Evolutionary conservation across 306 rosid genomes (phyloP), one percentile per base, ranked within the genome.

Genomic region (Dryas alaskensis): DNA sequence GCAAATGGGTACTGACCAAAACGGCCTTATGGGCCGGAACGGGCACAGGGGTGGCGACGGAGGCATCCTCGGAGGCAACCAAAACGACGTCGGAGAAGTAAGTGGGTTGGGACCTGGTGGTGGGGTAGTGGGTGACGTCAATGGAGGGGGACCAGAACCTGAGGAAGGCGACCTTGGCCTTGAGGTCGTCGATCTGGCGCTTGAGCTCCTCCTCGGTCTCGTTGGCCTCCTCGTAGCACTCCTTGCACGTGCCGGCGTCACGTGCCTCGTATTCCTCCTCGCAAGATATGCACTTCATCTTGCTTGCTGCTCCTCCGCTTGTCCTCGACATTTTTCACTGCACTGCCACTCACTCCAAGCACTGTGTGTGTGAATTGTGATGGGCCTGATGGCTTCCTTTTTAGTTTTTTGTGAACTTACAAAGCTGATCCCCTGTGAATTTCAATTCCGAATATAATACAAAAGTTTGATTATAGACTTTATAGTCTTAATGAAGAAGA

Each of bases 141-240:
- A 31, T 31, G 37, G 17, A 3, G 0, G 93, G 85, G 61, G 82
- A 79, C 51, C 58, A 66, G 61, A 84, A 74, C 47, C 76, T 65
- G 65, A 94, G 97, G 71, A 91, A 94, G 27, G 90, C 76, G 52
- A 89, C 82, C 71, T 87, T 89, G 27, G 96, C 73, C 63, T 77
- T 88, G 73, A 94, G 83, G 3, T 88, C 91, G 5, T 88, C 87
- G 91, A 94, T 94, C 88, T 94, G 83, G 6, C 81, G 82, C 81
- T 88, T 89, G 73, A 86, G 88, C 76, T 88, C 96, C 27, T 93
- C 91, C 81, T 89, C 82, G 2, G 84, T 87, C 58, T 89, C 97
- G 80, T 89, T 88, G 68, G 92, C 96, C 79, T 91, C 96, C 44
- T 82, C 90, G 81, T 89, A 91, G 80, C 97, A 94, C 81, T 80